A percentile compares a stretch with the other conserved stretches of the same genome.
phyloP scores from a whole-genome alignment of 192 early-diverging fungal genomes.

The Nowakowskiella sp. region DNA sequence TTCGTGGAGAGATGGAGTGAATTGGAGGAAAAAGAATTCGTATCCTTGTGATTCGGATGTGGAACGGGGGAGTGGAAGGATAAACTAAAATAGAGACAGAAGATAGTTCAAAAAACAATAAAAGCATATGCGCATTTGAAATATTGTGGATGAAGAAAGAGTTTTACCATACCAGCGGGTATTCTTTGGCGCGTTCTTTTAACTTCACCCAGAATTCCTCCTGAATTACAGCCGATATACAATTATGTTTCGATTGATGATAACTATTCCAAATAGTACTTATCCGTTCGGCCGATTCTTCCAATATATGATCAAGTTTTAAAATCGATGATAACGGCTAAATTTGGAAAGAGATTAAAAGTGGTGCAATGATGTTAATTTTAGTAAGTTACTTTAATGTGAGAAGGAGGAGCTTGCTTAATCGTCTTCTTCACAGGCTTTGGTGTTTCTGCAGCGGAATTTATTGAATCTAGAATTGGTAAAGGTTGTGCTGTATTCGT shows the following conservation, averaged over 20 bases:
- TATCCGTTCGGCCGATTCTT: too few species aligned
- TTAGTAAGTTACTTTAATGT: too few species aligned
- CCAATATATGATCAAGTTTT: too few species aligned
- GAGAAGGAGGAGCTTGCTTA: too few species aligned
- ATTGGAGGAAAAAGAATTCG: constrained; percentile 83
- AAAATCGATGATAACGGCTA: too few species aligned
- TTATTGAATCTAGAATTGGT: too few species aligned
- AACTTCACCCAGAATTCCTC: constrained; percentile 51
- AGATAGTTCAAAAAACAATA: background rate
- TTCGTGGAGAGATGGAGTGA: constrained; percentile 50
- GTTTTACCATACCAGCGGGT: constrained; percentile 40
- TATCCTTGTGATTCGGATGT: too few species aligned
- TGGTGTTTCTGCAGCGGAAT: too few species aligned
- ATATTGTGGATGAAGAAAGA: background rate
- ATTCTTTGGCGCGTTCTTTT: constrained; percentile 37
- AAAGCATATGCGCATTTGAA: background rate
- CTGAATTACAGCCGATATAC: constrained; percentile 57
- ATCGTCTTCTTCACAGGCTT: too few species aligned
- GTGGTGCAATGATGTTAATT: too few species aligned
- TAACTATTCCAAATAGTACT: constrained; percentile 77
- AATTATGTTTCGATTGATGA: constrained; percentile 48
- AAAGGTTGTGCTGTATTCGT: too few species aligned
- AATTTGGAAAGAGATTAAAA: too few species aligned
- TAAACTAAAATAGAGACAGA: constrained; percentile 46
- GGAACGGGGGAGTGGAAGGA: constrained; percentile 73